Evolutionary conservation across 495 filamentous ascomycete genomes (phyloP), one percentile per base, ranked within the genome.

Genomic region (Neurospora sp.): DNA sequence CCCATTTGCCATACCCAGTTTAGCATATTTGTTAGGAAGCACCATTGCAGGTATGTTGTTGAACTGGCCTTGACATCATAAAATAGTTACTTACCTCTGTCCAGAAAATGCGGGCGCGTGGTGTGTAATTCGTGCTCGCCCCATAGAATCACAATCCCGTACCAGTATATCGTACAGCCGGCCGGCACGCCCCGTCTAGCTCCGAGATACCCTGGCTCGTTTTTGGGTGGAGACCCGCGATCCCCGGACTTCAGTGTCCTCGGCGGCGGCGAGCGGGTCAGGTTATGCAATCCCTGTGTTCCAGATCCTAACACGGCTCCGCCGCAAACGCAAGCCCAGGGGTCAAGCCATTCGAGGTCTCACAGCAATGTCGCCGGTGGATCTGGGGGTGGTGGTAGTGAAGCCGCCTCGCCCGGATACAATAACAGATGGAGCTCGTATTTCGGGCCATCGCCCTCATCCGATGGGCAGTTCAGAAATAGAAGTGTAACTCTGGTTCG

Each of bases 211-310:
- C 73, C 76, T 21, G 73, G 78, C 28, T 77, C 79, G 0, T 75
- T 78, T 39, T 71, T 78, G 59, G 76, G 80, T 24, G 76, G 78
- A 62, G 81, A 92, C 73, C 86, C 86, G 34, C 86, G 87, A 34
- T 81, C 78, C 66, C 74, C 78, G 5, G 81, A 82, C 42, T 81
- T 84, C 39, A 75, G 77, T 48, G 70, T 70, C 13, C 84, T 93
- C 4, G 90, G 89, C 36, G 94, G 94, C 54, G 94, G 94, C 13
- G 92, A 94, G 78, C 89, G 93, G 82, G 94, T 98, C 45, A 88
- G 94, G 70, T 89, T 98, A 13, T 98, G 94, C 85, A 97, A 98
- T 78, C 94, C 94, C 2, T 98, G 94, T 78, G 94, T 97, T 28
- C 94, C 94, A 36, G 94, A 97, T 81, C 94, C 94, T 4, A 96